Evolutionary conservation across 1,284 basidiomycete genomes (phyloP).

Genomic region (Pulveroboletus sp.): DNA sequence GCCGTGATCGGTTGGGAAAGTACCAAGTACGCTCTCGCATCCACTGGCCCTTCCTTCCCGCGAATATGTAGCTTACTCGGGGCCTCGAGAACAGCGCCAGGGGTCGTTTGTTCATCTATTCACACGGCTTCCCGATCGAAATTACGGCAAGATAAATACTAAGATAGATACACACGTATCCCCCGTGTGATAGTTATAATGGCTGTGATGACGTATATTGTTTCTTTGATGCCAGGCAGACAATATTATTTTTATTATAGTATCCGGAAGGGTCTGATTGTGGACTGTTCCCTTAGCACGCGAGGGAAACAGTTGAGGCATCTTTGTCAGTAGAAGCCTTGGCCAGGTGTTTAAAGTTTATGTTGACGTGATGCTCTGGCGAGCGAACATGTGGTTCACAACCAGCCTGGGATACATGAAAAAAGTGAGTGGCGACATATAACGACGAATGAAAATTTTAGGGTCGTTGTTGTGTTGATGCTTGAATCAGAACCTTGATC

Average conservation of each 20-base stretch:
- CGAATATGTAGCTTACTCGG: conserved; percentile 23
- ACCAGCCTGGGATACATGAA: conserved; percentile 30
- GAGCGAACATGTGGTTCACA: conserved; percentile 15
- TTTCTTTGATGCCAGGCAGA: background rate
- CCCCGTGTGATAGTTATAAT: too few relatives aligned
- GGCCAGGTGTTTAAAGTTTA: conserved; percentile 13
- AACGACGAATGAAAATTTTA: conserved; percentile 8
- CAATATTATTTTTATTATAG: conserved; percentile 4
- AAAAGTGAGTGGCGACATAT: conserved; percentile 13
- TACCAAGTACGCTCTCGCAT: background rate
- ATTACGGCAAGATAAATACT: conserved; percentile 20
- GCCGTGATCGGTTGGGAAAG: background rate
- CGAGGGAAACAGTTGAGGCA: too few relatives aligned
- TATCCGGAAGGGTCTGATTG: conserved; percentile 9
- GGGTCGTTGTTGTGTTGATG: conserved; percentile 14
- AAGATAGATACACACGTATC: conserved; percentile 19
- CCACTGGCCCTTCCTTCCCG: conserved; percentile 23
- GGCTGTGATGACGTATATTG: conserved; percentile 11
- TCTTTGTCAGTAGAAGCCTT: background rate
- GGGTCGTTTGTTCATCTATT: conserved; percentile 1
- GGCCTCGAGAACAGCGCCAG: conserved; percentile 13
- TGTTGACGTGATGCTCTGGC: conserved; percentile 19
- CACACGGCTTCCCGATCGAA: conserved; percentile 13
- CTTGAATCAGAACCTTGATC: conserved; percentile 6
- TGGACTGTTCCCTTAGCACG: too few relatives aligned